Evolutionary conservation across 345 rosid species (phyloP).

Genomic region (Camelina laxa): DNA sequence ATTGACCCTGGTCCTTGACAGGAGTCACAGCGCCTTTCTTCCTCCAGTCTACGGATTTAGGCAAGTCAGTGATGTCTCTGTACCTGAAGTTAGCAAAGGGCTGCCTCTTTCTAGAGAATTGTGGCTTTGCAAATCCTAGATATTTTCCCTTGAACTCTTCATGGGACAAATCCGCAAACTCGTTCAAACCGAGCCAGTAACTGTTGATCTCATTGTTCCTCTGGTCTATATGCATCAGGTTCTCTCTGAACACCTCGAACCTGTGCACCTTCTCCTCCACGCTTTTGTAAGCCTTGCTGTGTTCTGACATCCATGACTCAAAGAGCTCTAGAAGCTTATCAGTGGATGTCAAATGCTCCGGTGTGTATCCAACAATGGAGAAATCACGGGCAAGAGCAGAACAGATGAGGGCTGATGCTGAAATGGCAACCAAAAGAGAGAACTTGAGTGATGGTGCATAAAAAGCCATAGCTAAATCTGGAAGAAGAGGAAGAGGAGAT

Average conservation of each 20-base stretch:
- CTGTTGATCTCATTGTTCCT: constrained; percentile 64
- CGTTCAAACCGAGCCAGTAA: constrained; percentile 83
- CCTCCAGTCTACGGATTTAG: constrained; percentile 82
- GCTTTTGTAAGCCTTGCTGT: constrained; percentile 59
- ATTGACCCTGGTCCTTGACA: constrained; percentile 85
- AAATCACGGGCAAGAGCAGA: constrained; percentile 61
- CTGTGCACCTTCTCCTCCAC: constrained; percentile 68
- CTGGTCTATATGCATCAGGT: constrained; percentile 74
- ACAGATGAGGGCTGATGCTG: constrained; percentile 43
- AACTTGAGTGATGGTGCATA: constrained; percentile 35
- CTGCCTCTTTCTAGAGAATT: constrained; percentile 40
- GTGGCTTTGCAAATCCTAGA: constrained; percentile 54
- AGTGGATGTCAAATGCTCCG: constrained; percentile 60
- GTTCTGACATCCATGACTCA: constrained; percentile 75
- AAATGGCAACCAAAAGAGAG: constrained; percentile 48
- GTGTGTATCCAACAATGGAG: constrained; percentile 77
- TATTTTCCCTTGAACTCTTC: constrained; percentile 77
- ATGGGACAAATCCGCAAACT: constrained; percentile 75
- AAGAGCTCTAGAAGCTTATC: constrained; percentile 68
- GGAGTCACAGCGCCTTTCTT: constrained; percentile 77
- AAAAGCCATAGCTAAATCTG: constrained; percentile 45
- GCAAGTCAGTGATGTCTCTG: constrained; percentile 51
- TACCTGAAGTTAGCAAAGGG: constrained; percentile 49
- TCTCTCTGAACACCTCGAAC: constrained; percentile 75
- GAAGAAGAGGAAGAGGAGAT: constrained; percentile 32